phyloP scores from a whole-genome alignment of 805 yeast species.

The Kodamaea lidongshanica region DNA sequence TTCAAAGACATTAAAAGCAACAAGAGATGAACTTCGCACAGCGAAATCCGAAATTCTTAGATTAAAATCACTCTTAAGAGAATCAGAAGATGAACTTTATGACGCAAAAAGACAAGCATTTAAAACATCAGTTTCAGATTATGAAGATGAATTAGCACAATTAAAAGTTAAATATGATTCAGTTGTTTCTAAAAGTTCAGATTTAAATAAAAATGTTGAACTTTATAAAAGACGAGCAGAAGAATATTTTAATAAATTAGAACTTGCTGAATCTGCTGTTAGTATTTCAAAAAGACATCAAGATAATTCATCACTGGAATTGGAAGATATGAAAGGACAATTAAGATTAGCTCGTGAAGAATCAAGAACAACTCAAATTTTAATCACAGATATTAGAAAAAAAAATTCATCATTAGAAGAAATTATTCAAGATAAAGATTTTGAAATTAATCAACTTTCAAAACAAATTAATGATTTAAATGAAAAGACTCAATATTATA shows the following conservation, averaged over 20 bases:
- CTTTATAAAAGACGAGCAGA: slow-evolving; percentile 69
- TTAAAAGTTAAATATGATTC: slow-evolving; percentile 54
- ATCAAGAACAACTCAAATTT: slow-evolving; percentile 45
- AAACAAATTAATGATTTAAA: slow-evolving; percentile 45
- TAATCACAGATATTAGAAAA: slow-evolving; percentile 47
- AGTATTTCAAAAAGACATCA: slow-evolving; percentile 59
- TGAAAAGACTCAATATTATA: slow-evolving; percentile 51
- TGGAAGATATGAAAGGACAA: slow-evolving; percentile 36
- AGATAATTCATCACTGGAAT: slow-evolving; percentile 45
- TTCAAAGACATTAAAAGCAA: slow-evolving; percentile 36
- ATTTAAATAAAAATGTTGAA: slow-evolving; percentile 49
- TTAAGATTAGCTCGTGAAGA: slow-evolving; percentile 47
- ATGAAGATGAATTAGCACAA: slow-evolving; percentile 38
- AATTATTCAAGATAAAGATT: slow-evolving; percentile 48
- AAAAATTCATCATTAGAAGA: slow-evolving; percentile 50
- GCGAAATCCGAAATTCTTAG: slow-evolving; percentile 38
- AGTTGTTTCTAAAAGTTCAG: slow-evolving; percentile 47
- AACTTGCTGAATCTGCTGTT: slow-evolving; percentile 71
- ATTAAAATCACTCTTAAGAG: slow-evolving; percentile 36
- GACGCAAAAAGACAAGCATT: slow-evolving; percentile 37
- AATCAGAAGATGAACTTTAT: slow-evolving; percentile 40
- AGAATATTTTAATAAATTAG: slow-evolving; percentile 64
- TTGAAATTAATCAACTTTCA: slow-evolving; percentile 46
- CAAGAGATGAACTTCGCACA: slow-evolving; percentile 38
- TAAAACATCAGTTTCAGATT: slow-evolving; percentile 30